A percentile compares a stretch with the other conserved stretches of the same genome.
phyloP scores from a whole-genome alignment of 208 protist species.

The Leishmania major region DNA sequence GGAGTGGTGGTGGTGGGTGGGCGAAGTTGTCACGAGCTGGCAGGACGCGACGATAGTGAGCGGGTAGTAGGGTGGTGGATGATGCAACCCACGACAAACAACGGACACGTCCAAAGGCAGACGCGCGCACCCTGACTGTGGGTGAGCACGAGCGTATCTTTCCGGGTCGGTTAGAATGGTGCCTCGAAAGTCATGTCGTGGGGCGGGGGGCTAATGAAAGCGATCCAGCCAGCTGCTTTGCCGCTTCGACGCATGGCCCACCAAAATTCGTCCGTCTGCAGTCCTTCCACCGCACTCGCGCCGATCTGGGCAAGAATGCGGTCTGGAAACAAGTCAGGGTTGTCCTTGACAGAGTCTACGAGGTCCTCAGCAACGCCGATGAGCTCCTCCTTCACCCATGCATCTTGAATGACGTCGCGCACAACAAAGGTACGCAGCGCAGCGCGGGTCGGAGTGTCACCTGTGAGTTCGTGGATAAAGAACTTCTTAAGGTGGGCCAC shows the following conservation, averaged over 20 bases:
- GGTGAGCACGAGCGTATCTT: neutral
- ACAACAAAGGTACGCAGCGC: slow-evolving; percentile 74
- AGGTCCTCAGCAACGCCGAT: slow-evolving; percentile 60
- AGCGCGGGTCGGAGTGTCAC: slow-evolving; percentile 45
- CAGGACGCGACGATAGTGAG: neutral
- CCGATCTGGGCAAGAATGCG: slow-evolving; percentile 57
- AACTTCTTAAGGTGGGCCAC: slow-evolving; percentile 57
- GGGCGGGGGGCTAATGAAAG: slow-evolving; percentile 57
- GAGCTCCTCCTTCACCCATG: slow-evolving; percentile 87
- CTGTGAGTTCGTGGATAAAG: slow-evolving; percentile 57
- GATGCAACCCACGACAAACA: neutral
- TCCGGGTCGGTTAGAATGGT: slow-evolving; percentile 8
- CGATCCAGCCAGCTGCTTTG: slow-evolving; percentile 42
- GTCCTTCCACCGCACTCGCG: slow-evolving; percentile 35
- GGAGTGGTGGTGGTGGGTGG: neutral
- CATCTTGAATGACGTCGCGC: slow-evolving; percentile 70
- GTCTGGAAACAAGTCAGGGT: slow-evolving; percentile 59
- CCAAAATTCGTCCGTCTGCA: slow-evolving; percentile 47
- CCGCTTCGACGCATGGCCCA: slow-evolving; percentile 32
- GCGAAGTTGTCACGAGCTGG: neutral
- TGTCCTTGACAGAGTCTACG: slow-evolving; percentile 46
- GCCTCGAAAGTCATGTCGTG: slow-evolving; percentile 30
- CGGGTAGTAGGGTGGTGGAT: neutral
- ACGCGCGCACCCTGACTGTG: neutral
- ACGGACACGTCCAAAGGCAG: neutral